phyloP scores from a whole-genome alignment of 805 yeast genomes.

The Myxozyma neotropica region DNA sequence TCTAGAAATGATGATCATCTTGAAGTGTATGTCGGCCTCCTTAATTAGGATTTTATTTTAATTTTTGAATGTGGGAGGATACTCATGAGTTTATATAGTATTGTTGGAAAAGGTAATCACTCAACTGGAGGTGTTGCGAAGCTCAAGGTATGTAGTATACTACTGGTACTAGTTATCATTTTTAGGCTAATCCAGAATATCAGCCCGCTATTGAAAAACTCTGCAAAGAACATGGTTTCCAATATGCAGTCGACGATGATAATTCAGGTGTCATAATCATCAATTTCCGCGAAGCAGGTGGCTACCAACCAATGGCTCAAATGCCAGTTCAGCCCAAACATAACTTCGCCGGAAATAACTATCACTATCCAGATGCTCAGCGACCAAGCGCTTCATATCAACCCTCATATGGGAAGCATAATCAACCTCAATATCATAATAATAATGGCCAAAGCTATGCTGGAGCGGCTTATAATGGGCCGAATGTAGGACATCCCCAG shows the following conservation, averaged over 20 bases:
- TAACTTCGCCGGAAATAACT: constrained; percentile 44
- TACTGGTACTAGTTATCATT: not conserved
- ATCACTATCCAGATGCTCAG: constrained; percentile 40
- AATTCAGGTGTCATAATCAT: constrained; percentile 82
- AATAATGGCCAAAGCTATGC: not conserved
- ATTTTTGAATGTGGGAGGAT: no score
- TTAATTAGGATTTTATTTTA: not conserved
- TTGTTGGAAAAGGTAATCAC: constrained; percentile 92
- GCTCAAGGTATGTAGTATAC: constrained; percentile 49
- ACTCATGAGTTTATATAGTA: no score
- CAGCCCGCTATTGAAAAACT: constrained; percentile 79
- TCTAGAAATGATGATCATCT: constrained; percentile 60
- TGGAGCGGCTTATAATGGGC: constrained; percentile 22
- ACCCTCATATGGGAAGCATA: constrained; percentile 13
- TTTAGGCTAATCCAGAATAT: no score
- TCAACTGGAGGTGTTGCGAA: constrained; percentile 81
- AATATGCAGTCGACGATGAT: constrained; percentile 62
- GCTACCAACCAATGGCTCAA: constrained; percentile 31
- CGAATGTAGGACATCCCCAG: constrained; percentile 35
- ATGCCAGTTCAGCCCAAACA: constrained; percentile 30
- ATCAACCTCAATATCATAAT: constrained; percentile 12
- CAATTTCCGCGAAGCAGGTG: constrained; percentile 55
- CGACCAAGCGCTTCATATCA: constrained; percentile 30
- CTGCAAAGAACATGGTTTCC: constrained; percentile 67
- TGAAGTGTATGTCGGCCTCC: constrained; percentile 49